Conservation (phyloP, 2,329 filamentous ascomycete genomes). For the Endothia cerciana region DNA sequence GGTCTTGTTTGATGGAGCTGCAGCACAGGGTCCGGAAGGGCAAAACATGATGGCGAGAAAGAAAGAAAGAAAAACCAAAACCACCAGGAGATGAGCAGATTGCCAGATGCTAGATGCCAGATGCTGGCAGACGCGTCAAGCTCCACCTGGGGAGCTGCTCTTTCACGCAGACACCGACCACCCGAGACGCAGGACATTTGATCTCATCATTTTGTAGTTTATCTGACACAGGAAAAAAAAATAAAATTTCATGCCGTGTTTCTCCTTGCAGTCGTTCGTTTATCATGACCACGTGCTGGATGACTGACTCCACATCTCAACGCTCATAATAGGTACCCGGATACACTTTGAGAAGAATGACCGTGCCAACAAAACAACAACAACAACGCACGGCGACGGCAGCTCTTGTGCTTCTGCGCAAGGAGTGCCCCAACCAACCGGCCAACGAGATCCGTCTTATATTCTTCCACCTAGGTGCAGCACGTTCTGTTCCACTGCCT, state of each 20-base stretch:
- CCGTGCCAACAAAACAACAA: neutral
- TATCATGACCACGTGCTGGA: neutral
- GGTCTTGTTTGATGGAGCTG: neutral
- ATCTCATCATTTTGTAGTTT: neutral
- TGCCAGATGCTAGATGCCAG: neutral
- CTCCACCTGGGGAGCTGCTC: neutral
- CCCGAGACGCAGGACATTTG: neutral
- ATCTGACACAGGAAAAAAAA: neutral
- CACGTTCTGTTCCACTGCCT: slow-evolving; percentile 56
- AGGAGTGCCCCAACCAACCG: neutral
- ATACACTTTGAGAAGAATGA: neutral
- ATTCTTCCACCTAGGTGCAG: slow-evolving; percentile 57
- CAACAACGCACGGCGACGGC: neutral
- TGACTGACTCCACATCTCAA: slow-evolving; percentile 3
- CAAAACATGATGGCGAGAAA: neutral
- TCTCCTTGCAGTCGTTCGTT: slow-evolving; percentile 10
- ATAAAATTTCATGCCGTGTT: neutral
- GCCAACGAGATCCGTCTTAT: slow-evolving; percentile 30
- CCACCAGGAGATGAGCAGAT: no score
- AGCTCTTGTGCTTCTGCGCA: neutral
- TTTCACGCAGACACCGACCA: neutral
- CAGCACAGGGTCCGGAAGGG: no score
- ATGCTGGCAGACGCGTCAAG: neutral
- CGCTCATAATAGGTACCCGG: neutral
- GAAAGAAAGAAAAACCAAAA: no score